These are phyloP conservation scores for Macadamia integrifolia DNA, from an alignment of 164 flowering plant genomes.

Conservation along the genomic window DNA sequence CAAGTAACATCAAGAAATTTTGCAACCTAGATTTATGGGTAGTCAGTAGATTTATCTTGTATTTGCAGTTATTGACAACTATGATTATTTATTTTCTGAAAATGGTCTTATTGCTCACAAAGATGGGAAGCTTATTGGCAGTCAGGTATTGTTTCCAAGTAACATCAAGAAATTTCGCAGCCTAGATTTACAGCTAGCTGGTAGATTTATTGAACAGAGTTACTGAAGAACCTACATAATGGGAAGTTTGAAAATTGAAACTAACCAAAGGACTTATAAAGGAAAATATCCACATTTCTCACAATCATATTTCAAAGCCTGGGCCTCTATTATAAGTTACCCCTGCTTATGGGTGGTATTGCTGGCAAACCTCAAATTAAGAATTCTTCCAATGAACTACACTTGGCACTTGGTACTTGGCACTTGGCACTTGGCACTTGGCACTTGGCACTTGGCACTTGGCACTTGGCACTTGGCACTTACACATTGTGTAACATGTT, in stretches of 20 bases:
- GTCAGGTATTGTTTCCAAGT: conserved; percentile 48
- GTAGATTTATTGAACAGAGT: not conserved
- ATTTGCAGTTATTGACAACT: conserved; percentile 68
- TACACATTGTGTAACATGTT: no score
- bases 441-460: no score
- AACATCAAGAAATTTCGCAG: not conserved
- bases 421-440: no score
- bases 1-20: not conserved
- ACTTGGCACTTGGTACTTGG: no score
- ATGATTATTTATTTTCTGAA: conserved; percentile 89
- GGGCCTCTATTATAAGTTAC: not conserved
- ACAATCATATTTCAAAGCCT: not conserved
- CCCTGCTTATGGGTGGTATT: no score
- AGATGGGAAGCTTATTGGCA: conserved; percentile 71
- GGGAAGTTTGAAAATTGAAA: no score
- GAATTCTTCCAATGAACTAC: no score
- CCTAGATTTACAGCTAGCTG: not conserved
- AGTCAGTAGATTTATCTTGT: not conserved
- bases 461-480: no score
- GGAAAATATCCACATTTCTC: not conserved
- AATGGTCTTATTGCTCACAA: conserved; percentile 96
- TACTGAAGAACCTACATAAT: no score
- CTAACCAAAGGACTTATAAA: no score
- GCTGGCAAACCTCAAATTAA: no score
- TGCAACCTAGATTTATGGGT: not conserved